phyloP scores from a whole-genome alignment of 2,329 filamentous ascomycete genomes.

The Pezicula radicicola region DNA sequence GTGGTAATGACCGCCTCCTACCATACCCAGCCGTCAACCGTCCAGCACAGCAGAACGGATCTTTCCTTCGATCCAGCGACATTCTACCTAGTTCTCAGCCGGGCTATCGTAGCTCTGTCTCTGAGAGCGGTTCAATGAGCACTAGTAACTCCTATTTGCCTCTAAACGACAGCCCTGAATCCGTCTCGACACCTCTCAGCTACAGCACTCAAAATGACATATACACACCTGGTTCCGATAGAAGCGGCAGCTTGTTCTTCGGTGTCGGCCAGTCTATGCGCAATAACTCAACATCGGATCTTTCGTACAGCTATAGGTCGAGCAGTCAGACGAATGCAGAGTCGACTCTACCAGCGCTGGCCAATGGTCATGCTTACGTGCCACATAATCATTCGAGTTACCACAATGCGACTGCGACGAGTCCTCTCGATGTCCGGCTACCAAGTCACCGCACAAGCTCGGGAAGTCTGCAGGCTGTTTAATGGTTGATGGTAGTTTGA shows the following conservation, averaged over 20 bases:
- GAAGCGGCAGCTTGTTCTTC: background rate
- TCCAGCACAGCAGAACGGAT: constrained; percentile 4
- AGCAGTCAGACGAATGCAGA: constrained; percentile 7
- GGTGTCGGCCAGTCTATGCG: constrained; percentile 2
- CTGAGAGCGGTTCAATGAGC: constrained; percentile 10
- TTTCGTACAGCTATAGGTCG: constrained; percentile 11
- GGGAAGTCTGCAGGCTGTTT: background rate
- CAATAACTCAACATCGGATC: constrained; percentile 10
- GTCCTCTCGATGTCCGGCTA: background rate
- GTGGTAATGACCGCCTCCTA: constrained; percentile 22
- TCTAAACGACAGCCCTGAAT: constrained; percentile 22
- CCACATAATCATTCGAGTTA: constrained; percentile 9
- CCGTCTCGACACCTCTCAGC: constrained; percentile 15
- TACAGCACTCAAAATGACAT: constrained; percentile 15
- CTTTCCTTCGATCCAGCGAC: constrained; percentile 11
- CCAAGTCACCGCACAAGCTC: background rate
- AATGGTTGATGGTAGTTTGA: background rate
- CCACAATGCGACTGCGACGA: background rate
- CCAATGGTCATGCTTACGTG: constrained; percentile 14
- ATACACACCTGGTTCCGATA: constrained; percentile 11
- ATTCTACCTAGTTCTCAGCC: constrained; percentile 7
- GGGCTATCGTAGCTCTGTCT: constrained; percentile 8
- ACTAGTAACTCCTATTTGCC: constrained; percentile 14
- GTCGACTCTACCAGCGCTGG: constrained; percentile 7
- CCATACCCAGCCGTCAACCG: constrained; percentile 19